A percentile compares a stretch with the other conserved stretches of the same genome.
These are phyloP conservation scores for Paraphysoderma sedebokerense DNA, from an alignment of 371 early-diverging fungal genomes.

Conservation along the genomic window DNA sequence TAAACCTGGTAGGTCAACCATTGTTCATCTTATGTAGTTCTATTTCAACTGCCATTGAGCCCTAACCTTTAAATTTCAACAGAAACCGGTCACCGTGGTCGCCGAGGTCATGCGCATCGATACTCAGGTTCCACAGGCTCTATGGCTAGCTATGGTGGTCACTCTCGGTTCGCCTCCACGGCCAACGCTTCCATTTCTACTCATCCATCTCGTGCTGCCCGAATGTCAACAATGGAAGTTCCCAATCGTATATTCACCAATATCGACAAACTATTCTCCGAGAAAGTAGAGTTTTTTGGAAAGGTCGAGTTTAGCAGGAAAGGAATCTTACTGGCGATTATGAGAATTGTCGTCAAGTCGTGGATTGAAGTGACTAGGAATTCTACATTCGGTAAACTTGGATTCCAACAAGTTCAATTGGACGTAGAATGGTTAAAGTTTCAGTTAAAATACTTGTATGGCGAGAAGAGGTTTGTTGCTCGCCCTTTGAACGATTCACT, in stretches of 20 bases:
- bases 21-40: no score
- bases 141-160: no score
- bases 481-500: not conserved
- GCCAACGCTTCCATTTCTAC: no score
- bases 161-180: no score
- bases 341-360: conserved; percentile 38
- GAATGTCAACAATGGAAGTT: no score
- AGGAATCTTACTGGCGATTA: conserved; percentile 28
- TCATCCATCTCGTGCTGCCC: no score
- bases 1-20: no score
- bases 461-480: conserved; percentile 1
- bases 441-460: conserved; percentile 5
- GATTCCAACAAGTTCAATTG: conserved; percentile 37
- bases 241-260: conserved; percentile 27
- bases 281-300: conserved; percentile 39
- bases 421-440: conserved; percentile 36
- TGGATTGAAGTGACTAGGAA: conserved; percentile 32
- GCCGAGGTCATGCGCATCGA: no score
- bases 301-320: conserved; percentile 31
- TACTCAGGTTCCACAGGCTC: no score
- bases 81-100: no score
- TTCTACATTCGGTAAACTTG: conserved; percentile 18
- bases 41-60: no score
- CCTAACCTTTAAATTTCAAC: no score
- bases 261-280: conserved; percentile 51